Evolutionary conservation across 2,329 filamentous ascomycete species (phyloP).

Genomic region (Colletotrichum melonis): DNA sequence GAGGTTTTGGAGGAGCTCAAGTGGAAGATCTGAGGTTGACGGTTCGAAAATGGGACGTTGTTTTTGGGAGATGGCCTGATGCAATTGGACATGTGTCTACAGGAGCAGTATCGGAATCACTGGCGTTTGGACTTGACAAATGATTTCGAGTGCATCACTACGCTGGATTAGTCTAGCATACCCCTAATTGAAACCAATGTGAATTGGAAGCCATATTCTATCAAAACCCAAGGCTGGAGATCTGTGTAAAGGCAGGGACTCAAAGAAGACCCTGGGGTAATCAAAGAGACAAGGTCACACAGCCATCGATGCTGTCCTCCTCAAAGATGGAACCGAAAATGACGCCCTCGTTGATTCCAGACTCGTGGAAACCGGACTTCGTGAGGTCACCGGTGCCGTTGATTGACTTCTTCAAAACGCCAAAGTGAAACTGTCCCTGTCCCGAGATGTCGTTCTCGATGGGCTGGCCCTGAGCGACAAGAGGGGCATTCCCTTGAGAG

Average conservation of each 20-base stretch:
- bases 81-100: background rate
- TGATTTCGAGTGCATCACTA: background rate
- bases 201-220: background rate
- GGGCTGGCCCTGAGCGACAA: constrained; percentile 58
- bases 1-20: constrained; percentile 30
- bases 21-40: constrained; percentile 14
- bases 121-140: background rate
- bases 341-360: constrained; percentile 62
- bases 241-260: background rate
- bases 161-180: background rate
- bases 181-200: background rate
- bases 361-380: constrained; percentile 58
- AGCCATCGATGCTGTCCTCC: constrained; percentile 55
- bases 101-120: background rate
- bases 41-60: background rate
- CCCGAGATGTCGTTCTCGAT: constrained; percentile 64
- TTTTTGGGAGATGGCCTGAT: background rate
- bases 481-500: constrained; percentile 57
- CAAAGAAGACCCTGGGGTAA: background rate
- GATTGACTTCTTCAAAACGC: constrained; percentile 70
- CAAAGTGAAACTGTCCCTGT: constrained; percentile 71
- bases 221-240: background rate
- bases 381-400: constrained; percentile 52
- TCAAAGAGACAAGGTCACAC: constrained; percentile 13
- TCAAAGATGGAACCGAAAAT: constrained; percentile 64